Percentiles rank a stretch among this genome's conserved stretches.
These are phyloP conservation scores for Clavulina sp. DNA, from an alignment of 768 basidiomycete species.

Conservation along the genomic window DNA sequence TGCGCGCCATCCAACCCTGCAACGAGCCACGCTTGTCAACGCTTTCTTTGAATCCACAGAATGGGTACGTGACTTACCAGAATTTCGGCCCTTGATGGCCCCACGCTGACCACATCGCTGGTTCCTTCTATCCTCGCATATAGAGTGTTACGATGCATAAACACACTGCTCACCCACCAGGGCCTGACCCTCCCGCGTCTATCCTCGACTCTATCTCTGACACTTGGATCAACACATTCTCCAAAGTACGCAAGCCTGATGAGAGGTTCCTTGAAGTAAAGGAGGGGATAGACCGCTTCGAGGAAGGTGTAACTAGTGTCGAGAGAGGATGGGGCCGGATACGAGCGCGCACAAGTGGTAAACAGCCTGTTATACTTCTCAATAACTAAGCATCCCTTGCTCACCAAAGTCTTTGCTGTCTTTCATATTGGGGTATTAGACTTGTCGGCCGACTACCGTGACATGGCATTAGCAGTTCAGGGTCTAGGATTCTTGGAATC, in stretches of 20 bases:
- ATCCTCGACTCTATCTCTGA: slow-evolving; percentile 93
- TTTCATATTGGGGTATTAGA: slow-evolving; percentile 73
- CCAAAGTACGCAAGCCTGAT: slow-evolving; percentile 90
- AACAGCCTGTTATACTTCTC: slow-evolving; percentile 11
- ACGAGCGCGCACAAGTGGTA: slow-evolving; percentile 73
- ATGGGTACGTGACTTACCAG: slow-evolving; percentile 73
- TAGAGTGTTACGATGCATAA: slow-evolving; percentile 97
- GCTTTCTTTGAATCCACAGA: slow-evolving; percentile 94
- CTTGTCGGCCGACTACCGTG: slow-evolving; percentile 92
- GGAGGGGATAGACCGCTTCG: slow-evolving; percentile 86
- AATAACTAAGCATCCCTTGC: background rate
- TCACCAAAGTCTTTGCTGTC: background rate
- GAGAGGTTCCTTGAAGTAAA: slow-evolving; percentile 88
- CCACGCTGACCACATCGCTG: background rate
- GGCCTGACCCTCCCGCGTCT: slow-evolving; percentile 57
- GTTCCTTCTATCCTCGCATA: background rate
- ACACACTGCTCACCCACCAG: slow-evolving; percentile 81
- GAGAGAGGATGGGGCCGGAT: slow-evolving; percentile 70
- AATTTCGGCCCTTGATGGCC: too few relatives aligned
- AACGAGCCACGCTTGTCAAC: slow-evolving; percentile 75
- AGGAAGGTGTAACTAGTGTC: slow-evolving; percentile 70
- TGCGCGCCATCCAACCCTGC: slow-evolving; percentile 84
- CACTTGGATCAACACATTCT: slow-evolving; percentile 88
- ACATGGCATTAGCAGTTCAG: slow-evolving; percentile 88
- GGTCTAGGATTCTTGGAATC: slow-evolving; percentile 95